Conservation (phyloP, 495 filamentous ascomycete species). For the Schizothecium vesticola region DNA sequence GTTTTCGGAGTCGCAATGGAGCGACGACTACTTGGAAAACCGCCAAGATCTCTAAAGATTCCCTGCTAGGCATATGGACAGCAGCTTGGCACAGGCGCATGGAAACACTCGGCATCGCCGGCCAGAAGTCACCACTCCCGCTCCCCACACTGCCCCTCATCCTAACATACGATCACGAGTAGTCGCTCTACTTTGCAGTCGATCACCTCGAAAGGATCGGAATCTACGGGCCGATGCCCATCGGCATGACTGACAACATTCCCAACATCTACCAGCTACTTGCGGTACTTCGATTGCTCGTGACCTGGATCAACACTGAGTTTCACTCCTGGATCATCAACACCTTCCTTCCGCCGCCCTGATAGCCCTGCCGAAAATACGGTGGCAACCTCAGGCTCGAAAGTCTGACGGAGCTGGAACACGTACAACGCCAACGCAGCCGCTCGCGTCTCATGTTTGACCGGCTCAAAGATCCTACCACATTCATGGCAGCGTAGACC, state of each 20-base stretch:
- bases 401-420: too few relatives aligned
- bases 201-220: constrained; percentile 3
- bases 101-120: constrained; percentile 1
- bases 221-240: neutral
- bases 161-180: constrained; percentile 4
- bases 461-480: too few relatives aligned
- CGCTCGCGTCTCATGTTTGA: too few relatives aligned
- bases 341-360: too few relatives aligned
- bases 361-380: too few relatives aligned
- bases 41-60: too few relatives aligned
- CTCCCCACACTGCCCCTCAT: constrained; percentile 7
- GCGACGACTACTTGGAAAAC: too few relatives aligned
- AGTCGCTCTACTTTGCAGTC: constrained; percentile 8
- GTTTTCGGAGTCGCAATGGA: too few relatives aligned
- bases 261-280: constrained; percentile 5
- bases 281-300: neutral
- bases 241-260: constrained; percentile 5
- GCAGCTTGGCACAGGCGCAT: constrained; percentile 10
- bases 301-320: neutral
- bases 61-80: constrained; percentile 8
- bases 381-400: too few relatives aligned
- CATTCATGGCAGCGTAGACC: too few relatives aligned
- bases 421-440: too few relatives aligned
- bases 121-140: neutral
- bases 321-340: neutral